These are phyloP conservation scores for Hypoxylon sp. DNA, from an alignment of 2,329 filamentous ascomycete species.

Conservation along the genomic window DNA sequence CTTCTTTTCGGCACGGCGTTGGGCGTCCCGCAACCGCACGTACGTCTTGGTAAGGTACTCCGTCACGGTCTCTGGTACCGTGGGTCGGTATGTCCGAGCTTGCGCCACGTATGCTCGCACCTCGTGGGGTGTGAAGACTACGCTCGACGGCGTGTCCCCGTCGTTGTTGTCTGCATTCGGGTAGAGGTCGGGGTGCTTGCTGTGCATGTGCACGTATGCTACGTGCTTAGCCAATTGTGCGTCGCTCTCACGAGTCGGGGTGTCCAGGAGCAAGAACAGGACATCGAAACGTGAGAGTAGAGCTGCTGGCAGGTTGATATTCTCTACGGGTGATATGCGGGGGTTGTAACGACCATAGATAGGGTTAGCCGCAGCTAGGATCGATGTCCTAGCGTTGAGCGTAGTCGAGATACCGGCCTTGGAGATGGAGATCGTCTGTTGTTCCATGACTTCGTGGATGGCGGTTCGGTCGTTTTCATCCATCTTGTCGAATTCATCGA, in stretches of 20 bases:
- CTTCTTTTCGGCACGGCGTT: constrained; percentile 90
- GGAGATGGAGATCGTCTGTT: constrained; percentile 88
- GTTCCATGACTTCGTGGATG: constrained; percentile 91
- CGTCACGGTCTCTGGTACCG: constrained; percentile 85
- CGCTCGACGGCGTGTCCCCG: constrained; percentile 55
- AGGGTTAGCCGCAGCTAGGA: constrained; percentile 95
- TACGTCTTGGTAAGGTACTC: constrained; percentile 99
- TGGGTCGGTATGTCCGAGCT: constrained; percentile 88
- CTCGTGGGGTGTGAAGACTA: constrained; percentile 93
- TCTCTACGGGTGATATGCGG: constrained; percentile 95
- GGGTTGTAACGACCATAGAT: constrained; percentile 99
- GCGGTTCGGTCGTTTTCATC: constrained; percentile 86
- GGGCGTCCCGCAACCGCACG: constrained; percentile 91
- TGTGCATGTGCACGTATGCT: constrained; percentile 97
- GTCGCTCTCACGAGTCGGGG: constrained; percentile 88
- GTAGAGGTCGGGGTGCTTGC: constrained; percentile 85
- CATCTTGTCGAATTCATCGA: constrained; percentile 93
- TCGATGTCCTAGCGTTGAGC: constrained; percentile 94
- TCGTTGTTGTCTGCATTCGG: constrained; percentile 55
- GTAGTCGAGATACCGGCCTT: constrained; percentile 81
- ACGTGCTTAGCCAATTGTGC: constrained; percentile 97
- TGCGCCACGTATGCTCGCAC: constrained; percentile 96
- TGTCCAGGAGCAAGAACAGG: constrained; percentile 96
- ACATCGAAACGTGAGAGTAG: constrained; percentile 97
- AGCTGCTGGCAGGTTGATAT: constrained; percentile 98